Evolutionary conservation across 1,284 basidiomycete species (phyloP), one percentile per base, ranked within the genome.

Genomic region (Pholiota adiposa): DNA sequence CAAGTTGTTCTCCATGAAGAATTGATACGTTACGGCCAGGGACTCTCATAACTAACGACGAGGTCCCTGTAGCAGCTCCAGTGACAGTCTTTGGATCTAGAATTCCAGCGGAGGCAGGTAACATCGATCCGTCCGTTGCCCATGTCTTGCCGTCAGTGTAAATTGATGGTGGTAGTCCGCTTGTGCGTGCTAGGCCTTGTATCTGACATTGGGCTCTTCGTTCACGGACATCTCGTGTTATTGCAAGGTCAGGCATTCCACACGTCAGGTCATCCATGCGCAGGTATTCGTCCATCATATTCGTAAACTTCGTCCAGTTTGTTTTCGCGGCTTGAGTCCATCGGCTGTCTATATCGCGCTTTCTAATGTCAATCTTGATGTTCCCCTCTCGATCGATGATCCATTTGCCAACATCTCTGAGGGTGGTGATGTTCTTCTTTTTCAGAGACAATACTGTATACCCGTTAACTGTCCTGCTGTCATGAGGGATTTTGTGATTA

Each of bases 91-190:
- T n/a, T n/a, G n/a, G n/a, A n/a, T 60, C 63, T 2, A 67, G 25
- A 7, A 65, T 53, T 0, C 64, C 40, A 7, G 65, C 64, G 4
- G 64, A 31, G 0, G 67, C 60, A 8, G 69, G 67, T 7, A 55
- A 29, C 65, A 69, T 67, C 1, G 69, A 70, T 1, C 67, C 65
- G 53, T 69, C 67, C 0, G 67, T 61, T 12, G 54, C 69, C 67
- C 67, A 66, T 11, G 52, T 52, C 1, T 46, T 25, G 16, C 44
- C 36, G 23, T 60, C 51, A 2, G 58, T 54, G 4, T 19, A 16
- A 34, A 44, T 21, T 1, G 58, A 63, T 44, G 41, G 36, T 1
- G 16, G 4, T 21, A 54, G 40, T 5, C n/a, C 19, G 31, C 25
- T 38, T 7, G 33, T 25, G 6, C 38, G 36, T 29, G 54, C 48